Evolutionary conservation across 192 early-diverging fungal genomes (phyloP), one percentile per base, ranked within the genome.

Genomic region (Lunasporangiospora selenospora): DNA sequence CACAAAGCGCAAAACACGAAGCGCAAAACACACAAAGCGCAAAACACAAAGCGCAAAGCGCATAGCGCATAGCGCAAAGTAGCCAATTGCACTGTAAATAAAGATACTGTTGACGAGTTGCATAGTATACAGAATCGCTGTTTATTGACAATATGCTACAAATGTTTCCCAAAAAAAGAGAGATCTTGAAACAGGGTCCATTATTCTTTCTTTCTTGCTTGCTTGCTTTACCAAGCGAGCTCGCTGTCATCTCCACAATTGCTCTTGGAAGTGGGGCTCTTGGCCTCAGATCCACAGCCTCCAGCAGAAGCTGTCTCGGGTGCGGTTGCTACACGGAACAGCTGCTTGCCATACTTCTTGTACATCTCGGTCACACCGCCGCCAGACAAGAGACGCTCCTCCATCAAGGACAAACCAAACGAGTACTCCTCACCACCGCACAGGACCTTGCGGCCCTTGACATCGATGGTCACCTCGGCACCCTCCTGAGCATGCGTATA

Each of bases 301-400:
- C 36, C 26, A 15, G 57, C 56, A 33, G 24, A 30, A n/a, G 34
- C 6, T 11, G 10, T 52, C 52, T 82, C 83, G 6, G 86, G 84
- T 6, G 84, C 87, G 41, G 88, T 87, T 26, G 88, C 88, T 16
- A 84, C 88, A 33, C 89, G 83, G 88, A 91, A 91, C 29, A 91
- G 75, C 60, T 81, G 79, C 63, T 84, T 80, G 63, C 88, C 87
- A 75, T 89, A 89, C 53, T 88, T 89, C 54, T 87, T 80, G 86
- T 91, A 91, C 88, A 91, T 89, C 78, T 89, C 83, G 11, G 88
- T 91, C 7, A 91, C 89, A 55, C 89, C 89, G 67, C 89, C 89
- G 47, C 87, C 87, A 29, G 80, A 75, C 60, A 91, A 84, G 54
- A 91, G 79, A 34, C 84, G 84, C 81, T 89, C 88, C 78, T 91